Evolutionary conservation across 1,139 yeast genomes (phyloP), one percentile per base, ranked within the genome.

Genomic region (Scheffersomyces cryptocercus): DNA sequence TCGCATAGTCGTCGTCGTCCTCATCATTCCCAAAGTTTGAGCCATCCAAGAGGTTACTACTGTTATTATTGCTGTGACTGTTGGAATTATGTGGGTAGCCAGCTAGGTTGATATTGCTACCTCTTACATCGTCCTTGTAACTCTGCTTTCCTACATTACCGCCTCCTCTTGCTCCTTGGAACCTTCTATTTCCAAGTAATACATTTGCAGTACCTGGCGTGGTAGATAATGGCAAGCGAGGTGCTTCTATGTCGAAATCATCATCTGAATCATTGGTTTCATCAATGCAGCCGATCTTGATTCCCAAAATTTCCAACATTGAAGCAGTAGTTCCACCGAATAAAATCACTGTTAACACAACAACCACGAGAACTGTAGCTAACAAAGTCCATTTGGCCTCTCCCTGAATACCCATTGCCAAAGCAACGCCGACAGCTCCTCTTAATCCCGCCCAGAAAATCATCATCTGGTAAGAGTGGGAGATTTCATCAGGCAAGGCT

Each of bases 301-400:
- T 95, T 38, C 96, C 95, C 53, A 93, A 73, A 48, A 93, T 88
- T 61, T 95, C 99, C 49, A 95, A 78, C 99, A 95, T 95, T 38
- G 96, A 88, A 1, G 99, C 97, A 0, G 98, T 93, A 1, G 99
- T 95, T 38, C 99, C 99, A 43, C 99, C 99, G 65, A 95, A 95
- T 32, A 95, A 79, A 48, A 95, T 91, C 29, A 95, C 99, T 0
- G 99, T 93, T 37, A 95, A 73, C 29, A 95, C 99, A 13, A 95
- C 99, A 26, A 93, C 98, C 11, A 95, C 98, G 42, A 95, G 71
- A 1, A 95, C 97, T 0, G 99, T 95, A 1, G 99, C 99, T 46
- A 93, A 70, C 42, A 95, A 68, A 0, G 97, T 84, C 65, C 87
- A 85, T 51, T 93, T 95, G 43, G 89, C 85, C 59, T 91, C 97